Base-by-base conservation (phyloP, 2,329 filamentous ascomycete species). In the Penicillium sp. region DNA sequence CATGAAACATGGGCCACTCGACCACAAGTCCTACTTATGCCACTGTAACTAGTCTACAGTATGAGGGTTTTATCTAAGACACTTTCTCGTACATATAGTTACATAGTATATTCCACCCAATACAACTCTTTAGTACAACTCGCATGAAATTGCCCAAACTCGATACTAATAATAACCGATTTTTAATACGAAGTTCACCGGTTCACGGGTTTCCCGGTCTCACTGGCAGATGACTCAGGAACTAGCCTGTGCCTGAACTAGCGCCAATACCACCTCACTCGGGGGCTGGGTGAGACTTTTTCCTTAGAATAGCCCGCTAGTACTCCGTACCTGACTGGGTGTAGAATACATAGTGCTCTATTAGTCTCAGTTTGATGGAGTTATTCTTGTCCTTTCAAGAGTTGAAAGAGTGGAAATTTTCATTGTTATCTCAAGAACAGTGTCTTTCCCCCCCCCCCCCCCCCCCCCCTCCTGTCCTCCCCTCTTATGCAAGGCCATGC, bases 191-290 rank as follows among this genome's bases (percentile, higher is more conserved):
- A 35, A 35, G 3, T 6, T 12, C 36, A 19, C 36, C 2, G 17
- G 17, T 45, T 19, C 19, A 17, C 7, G 4, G 13, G 25, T 10
- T 19, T 29, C n/a, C n/a, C n/a, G n/a, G n/a, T n/a, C 29, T 56
- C 48, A 33, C 31, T 33, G 12, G 12, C 31, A 52, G 48, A 56
- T 56, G 53, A 56, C 53, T 44, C 47, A 44, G 53, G 53, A 55
- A 55, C 53, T 41, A 27, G 52, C 52, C 53, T 56, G 47, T 56
- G 48, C 47, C 53, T 42, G 25, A 19, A 38, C 23, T 51, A 52
- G 39, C 19, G 31, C 19, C 36, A 15, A 25, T 53, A 35, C 45
- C 31, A 49, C 47, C 27, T 27, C 17, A 36, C 51, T 38, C 8
- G 31, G n/a, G n/a, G n/a, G 12, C 33, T 38, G 21, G 12, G 36